Conservation (phyloP, 371 early-diverging fungal genomes). For the Coemansia sp. region DNA sequence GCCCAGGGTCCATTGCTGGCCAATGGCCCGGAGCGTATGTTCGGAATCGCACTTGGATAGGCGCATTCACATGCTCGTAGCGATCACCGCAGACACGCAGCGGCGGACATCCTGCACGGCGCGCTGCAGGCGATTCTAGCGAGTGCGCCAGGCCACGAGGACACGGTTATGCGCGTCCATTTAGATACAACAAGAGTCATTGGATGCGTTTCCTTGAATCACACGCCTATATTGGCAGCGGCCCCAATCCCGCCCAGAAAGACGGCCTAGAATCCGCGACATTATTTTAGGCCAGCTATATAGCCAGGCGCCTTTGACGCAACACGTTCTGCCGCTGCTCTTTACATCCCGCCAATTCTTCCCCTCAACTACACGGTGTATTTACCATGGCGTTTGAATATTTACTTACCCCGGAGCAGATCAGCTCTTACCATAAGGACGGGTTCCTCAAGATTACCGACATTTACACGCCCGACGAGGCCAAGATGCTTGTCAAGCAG, state of each 20-base stretch:
- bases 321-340: background rate
- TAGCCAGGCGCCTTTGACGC: background rate
- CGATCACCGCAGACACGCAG: too few species aligned
- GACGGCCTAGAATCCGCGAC: constrained; percentile 1
- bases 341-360: too few species aligned
- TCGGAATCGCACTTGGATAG: too few species aligned
- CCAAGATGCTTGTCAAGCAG: constrained; percentile 43
- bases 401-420: constrained; percentile 49
- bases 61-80: too few species aligned
- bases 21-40: too few species aligned
- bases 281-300: background rate
- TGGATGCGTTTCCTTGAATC: background rate
- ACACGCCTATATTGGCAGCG: background rate
- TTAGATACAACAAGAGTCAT: background rate
- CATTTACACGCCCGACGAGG: constrained; percentile 53
- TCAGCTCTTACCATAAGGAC: constrained; percentile 49
- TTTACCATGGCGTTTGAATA: constrained; percentile 34
- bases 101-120: too few species aligned
- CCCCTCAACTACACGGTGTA: background rate
- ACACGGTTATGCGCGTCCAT: background rate
- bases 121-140: too few species aligned
- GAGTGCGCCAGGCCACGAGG: too few species aligned
- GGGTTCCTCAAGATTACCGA: constrained; percentile 58
- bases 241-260: background rate
- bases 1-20: too few species aligned